These are phyloP conservation scores for Cairneyella variabilis DNA, from an alignment of 495 filamentous ascomycete genomes.

Conservation along the genomic window DNA sequence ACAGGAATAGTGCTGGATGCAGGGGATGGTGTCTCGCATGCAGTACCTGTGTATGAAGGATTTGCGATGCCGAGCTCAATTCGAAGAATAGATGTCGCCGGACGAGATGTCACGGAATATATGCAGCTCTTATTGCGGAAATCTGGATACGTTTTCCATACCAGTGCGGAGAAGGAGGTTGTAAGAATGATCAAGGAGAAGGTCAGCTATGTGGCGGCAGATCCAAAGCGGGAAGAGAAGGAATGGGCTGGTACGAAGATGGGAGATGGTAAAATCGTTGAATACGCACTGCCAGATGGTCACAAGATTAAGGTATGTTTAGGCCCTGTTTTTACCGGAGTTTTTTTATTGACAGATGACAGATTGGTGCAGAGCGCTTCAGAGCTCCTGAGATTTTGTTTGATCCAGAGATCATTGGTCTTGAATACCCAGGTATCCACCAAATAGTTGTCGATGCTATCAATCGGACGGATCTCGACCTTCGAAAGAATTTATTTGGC, in stretches of 20 bases:
- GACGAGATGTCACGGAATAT: conserved; percentile 96
- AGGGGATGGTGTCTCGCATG: conserved; percentile 95
- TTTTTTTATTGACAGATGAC: not conserved
- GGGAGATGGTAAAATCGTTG: conserved; percentile 65
- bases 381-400: conserved; percentile 96
- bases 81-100: conserved; percentile 91
- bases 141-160: conserved; percentile 91
- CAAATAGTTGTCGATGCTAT: conserved; percentile 97
- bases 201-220: conserved; percentile 83
- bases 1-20: conserved; percentile 95
- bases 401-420: conserved; percentile 92
- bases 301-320: conserved; percentile 74
- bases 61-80: conserved; percentile 96
- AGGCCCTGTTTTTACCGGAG: not conserved
- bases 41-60: conserved; percentile 95
- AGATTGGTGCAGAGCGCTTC: conserved; percentile 90
- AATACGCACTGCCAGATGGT: conserved; percentile 89
- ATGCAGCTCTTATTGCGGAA: conserved; percentile 89
- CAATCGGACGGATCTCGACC: conserved; percentile 93
- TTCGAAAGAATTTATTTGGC: conserved; percentile 88
- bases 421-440: conserved; percentile 96
- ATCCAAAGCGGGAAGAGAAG: conserved; percentile 92
- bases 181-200: conserved; percentile 97
- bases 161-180: conserved; percentile 96
- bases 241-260: conserved; percentile 74